Conservation (phyloP, 2,329 filamentous ascomycete species). For the Neocatenulostroma microsporum region DNA sequence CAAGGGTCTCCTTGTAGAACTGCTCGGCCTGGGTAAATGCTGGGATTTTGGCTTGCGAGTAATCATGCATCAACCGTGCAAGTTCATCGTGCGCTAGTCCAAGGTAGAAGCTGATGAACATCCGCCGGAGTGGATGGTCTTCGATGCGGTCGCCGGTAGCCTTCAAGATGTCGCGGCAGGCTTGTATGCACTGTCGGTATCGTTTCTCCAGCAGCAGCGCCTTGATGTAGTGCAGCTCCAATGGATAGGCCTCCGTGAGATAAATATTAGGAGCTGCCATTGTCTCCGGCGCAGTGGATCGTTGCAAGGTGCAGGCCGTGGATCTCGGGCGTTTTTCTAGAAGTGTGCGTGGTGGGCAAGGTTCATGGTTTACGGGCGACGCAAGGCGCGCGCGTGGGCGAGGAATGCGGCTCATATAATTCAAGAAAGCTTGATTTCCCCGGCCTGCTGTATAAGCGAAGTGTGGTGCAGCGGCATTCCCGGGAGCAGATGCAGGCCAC, state of each 20-base stretch:
- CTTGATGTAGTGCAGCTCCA: slow-evolving; percentile 25
- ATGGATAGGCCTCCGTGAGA: slow-evolving; percentile 12
- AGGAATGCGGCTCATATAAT: too few species aligned
- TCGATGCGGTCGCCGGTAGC: slow-evolving; percentile 5
- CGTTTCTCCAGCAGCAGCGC: slow-evolving; percentile 21
- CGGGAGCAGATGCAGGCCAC: too few species aligned
- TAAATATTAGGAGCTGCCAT: slow-evolving; percentile 5
- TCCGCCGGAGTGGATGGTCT: slow-evolving; percentile 15
- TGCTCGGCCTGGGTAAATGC: slow-evolving; percentile 35
- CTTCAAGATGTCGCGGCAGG: slow-evolving; percentile 22
- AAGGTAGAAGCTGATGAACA: slow-evolving; percentile 41
- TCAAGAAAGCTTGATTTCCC: too few species aligned
- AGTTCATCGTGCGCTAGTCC: slow-evolving; percentile 41
- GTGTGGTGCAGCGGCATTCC: too few species aligned
- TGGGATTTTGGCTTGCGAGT: slow-evolving; percentile 38
- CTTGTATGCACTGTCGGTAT: slow-evolving; percentile 27
- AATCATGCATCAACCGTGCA: slow-evolving; percentile 39
- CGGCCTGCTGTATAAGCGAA: too few species aligned
- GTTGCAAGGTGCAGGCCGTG: too few species aligned
- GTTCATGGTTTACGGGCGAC: too few species aligned
- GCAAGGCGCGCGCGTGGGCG: too few species aligned
- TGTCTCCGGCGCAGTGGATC: too few species aligned
- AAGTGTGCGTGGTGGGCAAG: too few species aligned
- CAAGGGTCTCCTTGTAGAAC: slow-evolving; percentile 28
- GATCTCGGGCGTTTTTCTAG: too few species aligned